phyloP scores from a whole-genome alignment of 257 asterid genomes.

The Jaltomata sinuosa region DNA sequence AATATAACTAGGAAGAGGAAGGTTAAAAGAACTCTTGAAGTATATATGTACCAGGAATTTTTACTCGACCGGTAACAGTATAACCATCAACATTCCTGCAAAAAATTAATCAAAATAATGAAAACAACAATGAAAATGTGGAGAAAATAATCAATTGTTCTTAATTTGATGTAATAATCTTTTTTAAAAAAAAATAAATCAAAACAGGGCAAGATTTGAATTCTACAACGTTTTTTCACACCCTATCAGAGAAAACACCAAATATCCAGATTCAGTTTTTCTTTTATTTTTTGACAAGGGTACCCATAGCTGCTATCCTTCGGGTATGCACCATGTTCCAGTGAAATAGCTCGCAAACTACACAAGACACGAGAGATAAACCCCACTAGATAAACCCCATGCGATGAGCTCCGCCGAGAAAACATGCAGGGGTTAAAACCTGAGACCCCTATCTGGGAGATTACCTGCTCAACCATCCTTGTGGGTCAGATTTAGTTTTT shows the following conservation, averaged over 20 bases:
- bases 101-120: neutral
- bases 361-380: no score
- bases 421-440: no score
- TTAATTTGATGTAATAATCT: neutral
- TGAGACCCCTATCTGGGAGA: no score
- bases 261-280: no score
- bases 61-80: conserved; percentile 23
- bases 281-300: no score
- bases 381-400: no score
- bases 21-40: neutral
- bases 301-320: no score
- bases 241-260: neutral
- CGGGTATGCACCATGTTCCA: no score
- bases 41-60: conserved; percentile 14
- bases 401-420: no score
- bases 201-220: neutral
- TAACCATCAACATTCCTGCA: conserved; percentile 19
- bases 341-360: no score
- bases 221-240: neutral
- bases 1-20: neutral
- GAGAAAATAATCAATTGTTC: neutral
- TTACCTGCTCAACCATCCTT: no score
- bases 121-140: neutral
- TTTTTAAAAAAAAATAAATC: neutral
- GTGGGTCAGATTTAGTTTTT: neutral